A percentile compares a stretch with the other conserved stretches of the same genome.
These are phyloP conservation scores for Cyberlindnera xylosilytica DNA, from an alignment of 805 yeast genomes.

Conservation along the genomic window DNA sequence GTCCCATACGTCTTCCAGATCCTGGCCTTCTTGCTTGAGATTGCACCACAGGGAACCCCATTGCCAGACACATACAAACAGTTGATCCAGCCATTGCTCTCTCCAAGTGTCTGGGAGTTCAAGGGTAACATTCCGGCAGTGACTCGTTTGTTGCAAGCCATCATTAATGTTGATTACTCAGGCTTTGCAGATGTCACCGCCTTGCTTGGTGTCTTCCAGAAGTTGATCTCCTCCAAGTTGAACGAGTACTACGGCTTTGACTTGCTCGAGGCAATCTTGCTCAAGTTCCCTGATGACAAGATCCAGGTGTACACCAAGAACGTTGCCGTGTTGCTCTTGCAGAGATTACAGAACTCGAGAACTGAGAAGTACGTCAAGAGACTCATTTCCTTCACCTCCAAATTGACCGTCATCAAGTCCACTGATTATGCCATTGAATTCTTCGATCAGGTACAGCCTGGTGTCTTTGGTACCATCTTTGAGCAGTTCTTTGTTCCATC, in stretches of 20 bases:
- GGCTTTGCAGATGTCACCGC: conserved; percentile 58
- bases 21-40: conserved; percentile 73
- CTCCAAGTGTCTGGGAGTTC: conserved; percentile 93
- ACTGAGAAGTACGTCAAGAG: conserved; percentile 79
- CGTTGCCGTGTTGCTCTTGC: conserved; percentile 71
- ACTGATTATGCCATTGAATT: conserved; percentile 57
- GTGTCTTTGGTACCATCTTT: conserved; percentile 49
- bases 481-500: conserved; percentile 39
- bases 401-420: conserved; percentile 43
- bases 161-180: conserved; percentile 40
- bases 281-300: conserved; percentile 46
- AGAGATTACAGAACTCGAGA: conserved; percentile 74
- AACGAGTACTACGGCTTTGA: conserved; percentile 87
- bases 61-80: conserved; percentile 66
- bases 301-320: conserved; percentile 60
- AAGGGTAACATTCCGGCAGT: conserved; percentile 93
- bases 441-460: conserved; percentile 70
- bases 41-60: conserved; percentile 41
- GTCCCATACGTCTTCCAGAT: conserved; percentile 91
- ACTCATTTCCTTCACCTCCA: conserved; percentile 60
- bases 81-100: conserved; percentile 74
- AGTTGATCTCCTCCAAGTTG: conserved; percentile 77
- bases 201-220: conserved; percentile 93
- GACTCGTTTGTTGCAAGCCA: conserved; percentile 70
- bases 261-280: conserved; percentile 64